Evolutionary conservation across 2,329 filamentous ascomycete species (phyloP).

Genomic region (Ophiostoma angusticollis): DNA sequence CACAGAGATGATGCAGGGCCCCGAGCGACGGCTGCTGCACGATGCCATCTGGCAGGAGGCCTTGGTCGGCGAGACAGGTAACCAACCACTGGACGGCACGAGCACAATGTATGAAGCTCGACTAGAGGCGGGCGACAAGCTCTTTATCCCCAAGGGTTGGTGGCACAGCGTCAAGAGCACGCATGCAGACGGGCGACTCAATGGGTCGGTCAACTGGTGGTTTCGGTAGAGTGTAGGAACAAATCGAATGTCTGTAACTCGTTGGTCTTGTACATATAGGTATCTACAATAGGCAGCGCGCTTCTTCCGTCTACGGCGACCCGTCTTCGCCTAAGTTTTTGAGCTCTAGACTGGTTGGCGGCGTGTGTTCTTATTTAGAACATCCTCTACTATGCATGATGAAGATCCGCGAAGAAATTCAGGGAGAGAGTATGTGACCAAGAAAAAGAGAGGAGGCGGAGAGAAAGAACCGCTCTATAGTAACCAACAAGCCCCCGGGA

Average conservation of each 20-base stretch:
- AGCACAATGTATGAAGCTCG: constrained; percentile 37
- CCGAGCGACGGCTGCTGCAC: constrained; percentile 54
- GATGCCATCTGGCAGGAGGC: constrained; percentile 50
- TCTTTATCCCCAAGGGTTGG: constrained; percentile 75
- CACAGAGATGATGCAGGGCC: constrained; percentile 82
- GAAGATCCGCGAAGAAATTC: no score
- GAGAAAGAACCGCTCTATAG: no score
- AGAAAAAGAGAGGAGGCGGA: no score
- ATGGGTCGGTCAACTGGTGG: constrained; percentile 60
- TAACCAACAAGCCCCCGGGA: background rate
- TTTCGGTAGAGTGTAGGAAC: constrained; percentile 38
- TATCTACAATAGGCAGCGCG: no score
- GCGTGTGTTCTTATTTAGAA: no score
- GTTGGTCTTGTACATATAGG: background rate
- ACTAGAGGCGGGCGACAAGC: constrained; percentile 51
- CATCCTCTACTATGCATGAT: no score
- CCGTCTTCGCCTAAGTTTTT: no score
- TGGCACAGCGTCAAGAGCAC: constrained; percentile 71
- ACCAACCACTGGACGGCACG: constrained; percentile 10
- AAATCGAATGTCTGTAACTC: constrained; percentile 1
- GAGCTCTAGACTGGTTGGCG: no score
- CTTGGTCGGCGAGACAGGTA: constrained; percentile 4
- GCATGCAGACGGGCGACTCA: constrained; percentile 28
- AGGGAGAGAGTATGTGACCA: no score
- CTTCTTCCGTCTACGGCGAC: no score